phyloP scores from a whole-genome alignment of 129 eudicot species.

The Flaveria brownii region DNA sequence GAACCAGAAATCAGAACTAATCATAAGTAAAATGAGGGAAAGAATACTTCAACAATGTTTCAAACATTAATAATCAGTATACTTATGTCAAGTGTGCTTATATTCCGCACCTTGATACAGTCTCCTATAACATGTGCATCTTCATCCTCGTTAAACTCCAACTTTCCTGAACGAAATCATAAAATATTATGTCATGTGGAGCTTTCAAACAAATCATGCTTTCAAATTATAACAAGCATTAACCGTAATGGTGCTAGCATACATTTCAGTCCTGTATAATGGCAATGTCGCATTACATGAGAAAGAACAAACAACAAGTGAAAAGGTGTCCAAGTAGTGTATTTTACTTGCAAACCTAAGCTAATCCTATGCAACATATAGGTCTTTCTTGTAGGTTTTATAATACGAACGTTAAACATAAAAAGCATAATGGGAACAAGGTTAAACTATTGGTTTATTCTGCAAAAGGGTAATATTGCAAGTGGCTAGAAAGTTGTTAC shows the following conservation, averaged over 20 bases:
- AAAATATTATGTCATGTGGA: slow-evolving; percentile 17
- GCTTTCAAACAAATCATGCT: slow-evolving; percentile 3
- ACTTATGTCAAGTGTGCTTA: background rate
- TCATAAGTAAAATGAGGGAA: slow-evolving; percentile 4
- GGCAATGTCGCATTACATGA: too few species aligned
- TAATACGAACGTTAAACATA: too few species aligned
- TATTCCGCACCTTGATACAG: slow-evolving; percentile 70
- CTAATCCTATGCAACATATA: too few species aligned
- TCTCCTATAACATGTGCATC: slow-evolving; percentile 95
- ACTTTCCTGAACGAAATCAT: slow-evolving; percentile 58
- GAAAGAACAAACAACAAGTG: too few species aligned
- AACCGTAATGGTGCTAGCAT: slow-evolving; percentile 14
- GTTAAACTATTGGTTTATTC: too few species aligned
- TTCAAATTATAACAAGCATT: slow-evolving; percentile 9
- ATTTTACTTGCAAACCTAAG: too few species aligned
- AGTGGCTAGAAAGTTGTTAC: too few species aligned
- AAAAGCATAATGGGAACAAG: too few species aligned
- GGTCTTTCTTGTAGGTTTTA: too few species aligned
- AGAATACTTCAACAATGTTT: background rate
- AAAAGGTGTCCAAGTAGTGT: too few species aligned
- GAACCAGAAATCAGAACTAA: background rate
- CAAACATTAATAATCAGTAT: background rate
- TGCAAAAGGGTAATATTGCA: too few species aligned
- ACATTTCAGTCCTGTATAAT: too few species aligned
- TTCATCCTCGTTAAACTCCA: slow-evolving; percentile 71